Conservation (phyloP, 441 rosid genomes). For the Pelargonium fulgidum region DNA sequence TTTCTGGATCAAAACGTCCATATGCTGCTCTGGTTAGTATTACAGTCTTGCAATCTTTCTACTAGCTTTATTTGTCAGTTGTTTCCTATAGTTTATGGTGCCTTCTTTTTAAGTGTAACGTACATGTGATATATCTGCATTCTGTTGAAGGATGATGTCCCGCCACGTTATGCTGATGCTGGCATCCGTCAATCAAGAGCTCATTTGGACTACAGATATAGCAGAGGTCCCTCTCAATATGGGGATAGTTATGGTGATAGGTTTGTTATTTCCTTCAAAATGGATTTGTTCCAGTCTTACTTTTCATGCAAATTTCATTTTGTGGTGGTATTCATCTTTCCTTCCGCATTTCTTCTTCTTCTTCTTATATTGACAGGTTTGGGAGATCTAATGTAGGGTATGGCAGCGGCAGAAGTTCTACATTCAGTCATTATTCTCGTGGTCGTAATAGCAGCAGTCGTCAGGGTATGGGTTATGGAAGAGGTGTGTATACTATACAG, state of each 20-base stretch:
- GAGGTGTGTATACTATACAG: conserved; percentile 34
- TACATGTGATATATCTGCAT: conserved; percentile 11
- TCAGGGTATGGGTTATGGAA: conserved; percentile 68
- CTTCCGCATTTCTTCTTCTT: background rate
- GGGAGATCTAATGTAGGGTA: conserved; percentile 45
- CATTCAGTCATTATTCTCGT: conserved; percentile 69
- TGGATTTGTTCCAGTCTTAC: background rate
- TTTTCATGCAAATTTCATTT: background rate
- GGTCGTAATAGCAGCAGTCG: conserved; percentile 60
- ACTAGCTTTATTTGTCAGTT: background rate
- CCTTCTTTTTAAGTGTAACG: background rate
- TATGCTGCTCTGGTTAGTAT: conserved; percentile 65
- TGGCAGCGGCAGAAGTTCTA: conserved; percentile 71
- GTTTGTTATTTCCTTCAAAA: conserved; percentile 31
- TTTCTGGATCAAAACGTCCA: conserved; percentile 86
- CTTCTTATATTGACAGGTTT: conserved; percentile 40
- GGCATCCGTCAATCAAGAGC: conserved; percentile 75
- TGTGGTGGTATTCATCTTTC: background rate
- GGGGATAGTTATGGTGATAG: conserved; percentile 77
- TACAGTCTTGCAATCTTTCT: background rate
- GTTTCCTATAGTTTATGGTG: background rate
- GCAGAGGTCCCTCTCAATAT: conserved; percentile 54
- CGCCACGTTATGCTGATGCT: conserved; percentile 70
- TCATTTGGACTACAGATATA: conserved; percentile 72
- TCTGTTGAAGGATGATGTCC: conserved; percentile 60